Conservation (phyloP, 768 basidiomycete genomes). For the Boletus rex-veris region DNA sequence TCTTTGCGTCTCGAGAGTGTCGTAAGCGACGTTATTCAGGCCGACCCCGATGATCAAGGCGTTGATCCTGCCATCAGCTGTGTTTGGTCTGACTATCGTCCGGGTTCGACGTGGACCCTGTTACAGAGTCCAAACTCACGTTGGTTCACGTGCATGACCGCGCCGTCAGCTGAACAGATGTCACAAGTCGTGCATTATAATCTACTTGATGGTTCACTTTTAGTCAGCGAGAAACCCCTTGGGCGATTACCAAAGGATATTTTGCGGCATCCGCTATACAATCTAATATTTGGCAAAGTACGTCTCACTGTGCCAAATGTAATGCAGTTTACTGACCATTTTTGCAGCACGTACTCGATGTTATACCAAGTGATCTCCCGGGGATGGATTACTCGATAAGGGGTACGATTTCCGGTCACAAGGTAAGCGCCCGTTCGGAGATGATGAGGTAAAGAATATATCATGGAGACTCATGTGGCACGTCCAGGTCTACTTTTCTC, state of each 20-base stretch:
- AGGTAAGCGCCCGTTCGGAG: slow-evolving; percentile 7
- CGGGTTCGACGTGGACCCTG: slow-evolving; percentile 20
- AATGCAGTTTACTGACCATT: neutral
- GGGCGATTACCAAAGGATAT: slow-evolving; percentile 22
- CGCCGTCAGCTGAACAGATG: neutral
- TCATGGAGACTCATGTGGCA: neutral
- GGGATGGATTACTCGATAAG: slow-evolving; percentile 28
- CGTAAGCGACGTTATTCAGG: slow-evolving; percentile 1
- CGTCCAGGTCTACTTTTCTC: slow-evolving; percentile 23
- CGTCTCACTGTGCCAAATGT: neutral
- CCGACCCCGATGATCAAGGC: slow-evolving; percentile 2
- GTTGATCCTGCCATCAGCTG: slow-evolving; percentile 16
- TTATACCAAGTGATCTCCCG: slow-evolving; percentile 23
- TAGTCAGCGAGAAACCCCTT: slow-evolving; percentile 28
- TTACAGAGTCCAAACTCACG: slow-evolving; percentile 10
- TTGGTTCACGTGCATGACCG: slow-evolving; percentile 25
- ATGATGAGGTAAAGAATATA: neutral
- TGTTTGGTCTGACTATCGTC: slow-evolving; percentile 28
- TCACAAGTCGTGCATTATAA: slow-evolving; percentile 25
- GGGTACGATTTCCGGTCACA: slow-evolving; percentile 11
- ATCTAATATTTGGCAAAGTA: slow-evolving; percentile 21
- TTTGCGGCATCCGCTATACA: slow-evolving; percentile 18
- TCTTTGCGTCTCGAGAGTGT: slow-evolving; percentile 23
- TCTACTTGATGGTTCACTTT: slow-evolving; percentile 23
- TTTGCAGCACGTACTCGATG: slow-evolving; percentile 18